Conservation (phyloP, 1,139 yeast species). For the Blastobotrys apis region DNA sequence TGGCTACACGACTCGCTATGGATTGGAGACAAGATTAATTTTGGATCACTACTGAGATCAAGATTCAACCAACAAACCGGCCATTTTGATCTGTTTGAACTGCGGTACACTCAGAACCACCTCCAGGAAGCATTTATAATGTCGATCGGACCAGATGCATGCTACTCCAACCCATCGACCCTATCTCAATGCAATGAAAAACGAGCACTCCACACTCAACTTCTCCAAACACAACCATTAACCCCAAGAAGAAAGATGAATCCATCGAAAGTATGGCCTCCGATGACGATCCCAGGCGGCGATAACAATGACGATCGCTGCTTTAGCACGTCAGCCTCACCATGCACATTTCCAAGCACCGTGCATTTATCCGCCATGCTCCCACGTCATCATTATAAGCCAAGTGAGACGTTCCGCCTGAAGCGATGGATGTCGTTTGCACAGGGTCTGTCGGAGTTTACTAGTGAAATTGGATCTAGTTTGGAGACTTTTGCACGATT, state of each 20-base stretch:
- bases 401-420: constrained; percentile 18
- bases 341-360: no score
- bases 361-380: no score
- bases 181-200: constrained; percentile 1
- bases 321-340: no score
- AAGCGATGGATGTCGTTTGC: constrained; percentile 20
- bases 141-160: background rate
- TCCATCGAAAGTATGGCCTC: constrained; percentile 7
- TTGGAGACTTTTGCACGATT: constrained; percentile 19
- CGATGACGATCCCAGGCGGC: background rate
- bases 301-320: no score
- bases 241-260: background rate
- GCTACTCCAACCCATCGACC: background rate
- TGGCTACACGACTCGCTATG: constrained; percentile 31
- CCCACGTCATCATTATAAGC: no score
- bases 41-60: constrained; percentile 29
- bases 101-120: background rate
- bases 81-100: constrained; percentile 10
- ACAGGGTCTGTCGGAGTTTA: constrained; percentile 8
- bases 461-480: constrained; percentile 20
- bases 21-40: constrained; percentile 30
- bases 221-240: background rate
- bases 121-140: background rate
- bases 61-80: constrained; percentile 20
- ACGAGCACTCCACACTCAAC: constrained; percentile 4